Evolutionary conservation across 2,329 filamentous ascomycete species (phyloP), one percentile per base, ranked within the genome.

Genomic region (Aspergillus sp.): DNA sequence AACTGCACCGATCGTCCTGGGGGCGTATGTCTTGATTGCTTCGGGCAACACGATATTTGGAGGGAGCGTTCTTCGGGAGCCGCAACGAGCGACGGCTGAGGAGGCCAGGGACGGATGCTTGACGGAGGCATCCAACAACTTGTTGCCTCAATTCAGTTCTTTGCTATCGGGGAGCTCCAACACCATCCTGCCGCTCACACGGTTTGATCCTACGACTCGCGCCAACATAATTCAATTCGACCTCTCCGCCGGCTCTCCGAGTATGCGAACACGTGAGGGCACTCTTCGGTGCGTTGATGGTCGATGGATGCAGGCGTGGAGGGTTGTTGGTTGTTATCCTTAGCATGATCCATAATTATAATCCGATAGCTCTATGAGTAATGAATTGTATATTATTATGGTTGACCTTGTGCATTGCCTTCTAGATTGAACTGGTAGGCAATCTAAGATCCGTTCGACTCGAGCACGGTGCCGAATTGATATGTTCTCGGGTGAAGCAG

Each of bases 311-410:
- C 13, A 5, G 25, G 10, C 25, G 25, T 26, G 25, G 25, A 12
- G 4, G 10, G 8, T 26, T 26, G 19, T 22, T 11, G 19, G 25
- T 29, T 13, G 24, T 17, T 43, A 37, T 41, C 34, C 32, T 35
- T 39, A 37, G 26, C 38, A 36, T 13, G 38, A 44, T 44, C 39
- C 22, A 43, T 45, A 45, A 36, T 39, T 32, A 27, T 45, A 45
- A 44, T 41, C 36, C 35, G 41, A 36, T 41, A 45, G 42, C 34
- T 31, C 43, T 41, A 45, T 43, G 42, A 45, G 38, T 45, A 36
- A 45, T 43, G 42, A 45, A 41, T 22, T 22, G 5, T 6, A 22
- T 22, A 22, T 22, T 6, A 22, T 22, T 22, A 22, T 22, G 19
- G 19, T 22, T 22, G 19, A 10, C 6, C n/a, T n/a, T n/a, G n/a